Base-by-base conservation (phyloP, 192 early-diverging fungal species). In the Tieghemiomyces parasiticus region DNA sequence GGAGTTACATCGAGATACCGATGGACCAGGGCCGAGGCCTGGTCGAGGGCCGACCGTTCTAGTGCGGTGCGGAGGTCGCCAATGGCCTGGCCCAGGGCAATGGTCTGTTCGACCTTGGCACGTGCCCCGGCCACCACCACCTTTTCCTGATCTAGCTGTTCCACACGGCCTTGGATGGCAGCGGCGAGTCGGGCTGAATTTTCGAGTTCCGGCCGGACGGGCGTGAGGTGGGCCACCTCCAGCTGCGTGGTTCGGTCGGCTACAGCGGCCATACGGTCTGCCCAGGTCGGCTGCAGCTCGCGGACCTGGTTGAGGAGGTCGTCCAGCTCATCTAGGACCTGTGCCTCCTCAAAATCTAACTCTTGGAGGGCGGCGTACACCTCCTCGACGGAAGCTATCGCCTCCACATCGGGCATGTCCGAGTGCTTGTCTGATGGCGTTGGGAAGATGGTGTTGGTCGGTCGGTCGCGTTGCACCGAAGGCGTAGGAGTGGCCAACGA, bases 1-100 rank as follows among this genome's bases (percentile, higher is more conserved):
- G 52, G 14, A n/a, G 10, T 10, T 4, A 31, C 29, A 16, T 4
- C n/a, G 24, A 54, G 30, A 31, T 54, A 54, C 8, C 52, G 52
- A 54, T 54, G 52, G 16, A 54, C 52, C 32, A 54, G 29, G 3
- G 52, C 52, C 13, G 52, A 12, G 3, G 52, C 52, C 52, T 54
- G 52, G n/a, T 54, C 52, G 19, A 54, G 14, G 29, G 26, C 14
- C 4, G 6, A 8, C 9, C 8, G 26, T 30, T 31, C 8, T 28
- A 54, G n/a, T 12, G 52, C 52, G 25, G 12, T 6, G 6, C 29
- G 26, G 8, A 54, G n/a, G 14, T 54, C 52, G 32, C 9, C 13
- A 31, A 54, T 29, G 52, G 52, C 52, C 29, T 34, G 52, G 12
- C 29, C 19, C 32, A 54, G 32, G 4, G 4, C 52, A 4, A 54